Percentiles rank a stretch among this genome's conserved stretches.
Conservation (phyloP, 768 basidiomycete species). For the Trametes maxima region DNA sequence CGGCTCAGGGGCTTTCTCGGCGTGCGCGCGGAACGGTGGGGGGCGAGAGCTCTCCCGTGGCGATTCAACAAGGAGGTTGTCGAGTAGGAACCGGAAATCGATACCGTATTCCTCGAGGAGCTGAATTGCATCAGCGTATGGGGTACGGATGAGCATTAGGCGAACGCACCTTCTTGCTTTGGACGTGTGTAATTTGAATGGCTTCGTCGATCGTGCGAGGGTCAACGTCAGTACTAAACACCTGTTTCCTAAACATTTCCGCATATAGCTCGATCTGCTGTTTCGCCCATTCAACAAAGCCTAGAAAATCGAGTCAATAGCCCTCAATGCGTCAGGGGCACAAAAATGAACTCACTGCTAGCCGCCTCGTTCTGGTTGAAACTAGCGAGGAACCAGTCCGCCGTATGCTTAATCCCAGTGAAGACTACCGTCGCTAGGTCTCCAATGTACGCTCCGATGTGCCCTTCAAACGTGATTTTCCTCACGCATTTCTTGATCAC, state of each 20-base stretch:
- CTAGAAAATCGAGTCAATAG: slow-evolving; percentile 41
- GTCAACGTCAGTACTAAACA: slow-evolving; percentile 82
- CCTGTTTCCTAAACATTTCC: slow-evolving; percentile 86
- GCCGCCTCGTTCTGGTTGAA: slow-evolving; percentile 96
- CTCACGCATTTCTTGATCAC: slow-evolving; percentile 79
- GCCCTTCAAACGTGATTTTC: slow-evolving; percentile 88
- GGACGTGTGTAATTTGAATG: slow-evolving; percentile 70
- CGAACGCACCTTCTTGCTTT: slow-evolving; percentile 77
- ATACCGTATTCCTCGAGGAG: slow-evolving; percentile 91
- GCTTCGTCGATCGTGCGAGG: slow-evolving; percentile 75
- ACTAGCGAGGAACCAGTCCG: slow-evolving; percentile 96
- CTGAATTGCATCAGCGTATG: slow-evolving; percentile 37
- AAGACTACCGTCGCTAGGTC: slow-evolving; percentile 90
- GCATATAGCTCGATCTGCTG: slow-evolving; percentile 82
- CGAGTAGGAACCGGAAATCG: slow-evolving; percentile 92
- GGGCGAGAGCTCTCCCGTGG: slow-evolving; percentile 42
- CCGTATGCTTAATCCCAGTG: slow-evolving; percentile 94
- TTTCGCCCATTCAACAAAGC: slow-evolving; percentile 94
- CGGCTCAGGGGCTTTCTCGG: slow-evolving; percentile 36
- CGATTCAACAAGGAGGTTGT: slow-evolving; percentile 60
- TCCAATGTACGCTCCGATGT: slow-evolving; percentile 81
- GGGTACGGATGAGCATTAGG: background rate
- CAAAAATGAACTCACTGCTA: slow-evolving; percentile 61
- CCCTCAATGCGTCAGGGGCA: background rate
- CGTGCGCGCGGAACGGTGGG: slow-evolving; percentile 32